Percentiles rank a stretch among this genome's conserved stretches.
phyloP scores from a whole-genome alignment of 768 basidiomycete genomes.

The Mycena vulgaris region DNA sequence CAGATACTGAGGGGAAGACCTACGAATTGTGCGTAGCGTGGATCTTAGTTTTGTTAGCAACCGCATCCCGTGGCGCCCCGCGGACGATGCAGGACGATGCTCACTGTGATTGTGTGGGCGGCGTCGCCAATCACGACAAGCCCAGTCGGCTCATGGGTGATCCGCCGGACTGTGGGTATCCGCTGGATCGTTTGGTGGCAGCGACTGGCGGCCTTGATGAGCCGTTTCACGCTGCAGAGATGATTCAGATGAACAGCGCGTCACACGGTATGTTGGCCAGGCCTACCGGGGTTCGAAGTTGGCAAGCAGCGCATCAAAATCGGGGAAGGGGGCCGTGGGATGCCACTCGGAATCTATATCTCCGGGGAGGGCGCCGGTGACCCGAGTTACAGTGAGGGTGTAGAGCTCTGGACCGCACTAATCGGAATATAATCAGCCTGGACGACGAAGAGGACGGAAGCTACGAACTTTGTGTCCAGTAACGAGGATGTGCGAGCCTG shows the following conservation, averaged over 20 bases:
- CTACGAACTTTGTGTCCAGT: background rate
- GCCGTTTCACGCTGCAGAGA: background rate
- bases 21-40: slow-evolving; percentile 11
- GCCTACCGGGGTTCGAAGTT: background rate
- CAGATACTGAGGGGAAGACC: background rate
- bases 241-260: background rate
- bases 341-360: background rate
- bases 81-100: too few species aligned
- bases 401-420: slow-evolving; percentile 18
- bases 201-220: background rate
- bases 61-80: too few species aligned
- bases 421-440: background rate
- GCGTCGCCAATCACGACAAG: slow-evolving; percentile 15
- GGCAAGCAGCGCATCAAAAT: background rate
- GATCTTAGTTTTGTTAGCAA: too few species aligned
- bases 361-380: background rate
- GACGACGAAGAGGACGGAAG: background rate
- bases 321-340: background rate
- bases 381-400: background rate
- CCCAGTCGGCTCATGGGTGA: background rate
- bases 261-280: background rate
- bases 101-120: slow-evolving; percentile 11
- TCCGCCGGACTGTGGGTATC: background rate
- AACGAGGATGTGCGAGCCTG: background rate
- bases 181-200: slow-evolving; percentile 5